A percentile compares a stretch with the other conserved stretches of the same genome.
These are phyloP conservation scores for Aspergillus baeticus DNA, from an alignment of 495 filamentous ascomycete genomes.

Conservation along the genomic window DNA sequence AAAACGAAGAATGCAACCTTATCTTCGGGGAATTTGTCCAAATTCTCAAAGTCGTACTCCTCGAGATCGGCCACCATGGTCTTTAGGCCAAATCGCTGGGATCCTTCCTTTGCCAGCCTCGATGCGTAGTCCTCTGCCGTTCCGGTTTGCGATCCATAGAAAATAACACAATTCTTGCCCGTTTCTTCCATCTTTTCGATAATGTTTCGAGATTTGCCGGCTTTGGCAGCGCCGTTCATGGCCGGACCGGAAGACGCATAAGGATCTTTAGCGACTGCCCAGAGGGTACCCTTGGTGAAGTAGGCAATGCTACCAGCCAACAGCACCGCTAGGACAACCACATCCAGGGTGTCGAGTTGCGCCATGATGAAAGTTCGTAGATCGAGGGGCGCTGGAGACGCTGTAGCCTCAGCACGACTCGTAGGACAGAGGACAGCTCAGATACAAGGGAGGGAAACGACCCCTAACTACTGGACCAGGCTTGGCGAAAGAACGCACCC, in stretches of 20 bases:
- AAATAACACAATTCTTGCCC: slow-evolving; percentile 95
- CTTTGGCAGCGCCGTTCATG: slow-evolving; percentile 68
- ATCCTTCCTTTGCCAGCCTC: slow-evolving; percentile 94
- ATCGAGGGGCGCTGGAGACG: neutral
- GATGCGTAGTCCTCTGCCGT: slow-evolving; percentile 99
- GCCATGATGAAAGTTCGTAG: slow-evolving; percentile 62
- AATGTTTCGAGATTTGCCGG: slow-evolving; percentile 89
- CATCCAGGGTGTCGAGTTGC: slow-evolving; percentile 92
- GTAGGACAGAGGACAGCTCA: neutral
- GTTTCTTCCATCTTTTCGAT: slow-evolving; percentile 93
- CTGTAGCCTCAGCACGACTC: neutral
- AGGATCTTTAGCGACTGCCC: slow-evolving; percentile 80
- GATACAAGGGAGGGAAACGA: slow-evolving; percentile 11
- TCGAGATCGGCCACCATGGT: slow-evolving; percentile 98
- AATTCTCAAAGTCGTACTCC: slow-evolving; percentile 95
- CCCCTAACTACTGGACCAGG: slow-evolving; percentile 8
- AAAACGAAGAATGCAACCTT: slow-evolving; percentile 94
- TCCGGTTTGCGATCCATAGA: slow-evolving; percentile 97
- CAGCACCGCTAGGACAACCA: slow-evolving; percentile 82
- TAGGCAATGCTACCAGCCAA: slow-evolving; percentile 88
- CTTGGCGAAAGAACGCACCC: slow-evolving; percentile 1
- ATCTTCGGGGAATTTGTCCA: slow-evolving; percentile 84
- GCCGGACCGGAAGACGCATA: slow-evolving; percentile 70
- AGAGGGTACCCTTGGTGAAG: slow-evolving; percentile 94
- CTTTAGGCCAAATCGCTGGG: slow-evolving; percentile 92